Base-by-base conservation (phyloP, 2,329 filamentous ascomycete genomes). In the Fusarium abutilonis region DNA sequence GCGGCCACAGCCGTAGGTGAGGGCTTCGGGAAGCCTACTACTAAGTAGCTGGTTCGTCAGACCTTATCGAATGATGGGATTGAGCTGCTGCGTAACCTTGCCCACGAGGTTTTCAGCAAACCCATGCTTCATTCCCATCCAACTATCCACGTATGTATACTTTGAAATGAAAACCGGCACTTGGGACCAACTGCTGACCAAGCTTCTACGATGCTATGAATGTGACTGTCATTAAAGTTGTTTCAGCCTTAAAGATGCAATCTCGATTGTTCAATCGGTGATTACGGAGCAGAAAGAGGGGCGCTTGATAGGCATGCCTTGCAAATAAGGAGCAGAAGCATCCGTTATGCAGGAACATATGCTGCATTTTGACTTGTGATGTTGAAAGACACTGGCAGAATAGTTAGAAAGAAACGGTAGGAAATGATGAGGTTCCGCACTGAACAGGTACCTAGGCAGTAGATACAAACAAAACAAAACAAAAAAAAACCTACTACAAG, bases 201-300 rank as follows among this genome's bases (percentile, higher is more conserved):
- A 26, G 17, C 19, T 38, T 48, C 13, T 50, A 44, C 31, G 38
- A 15, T 45, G 23, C 23, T 26, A 26, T 40, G 42, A 35, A 39
- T 48, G 10, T 32, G 21, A 36, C 35, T 23, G 10, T 26, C 13
- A 42, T 52, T 44, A 43, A 26, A 45, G 26, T 55, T 48, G 52
- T 66, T 65, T 64, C 62, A 66, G 49, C 62, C 57, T 63, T 55
- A 29, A 49, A 49, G 23, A 55, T 55, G 39, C 36, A 65, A 61
- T 61, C 51, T 64, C 56, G 60, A 64, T 64, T 65, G 47, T 39
- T 36, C 4, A 38, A 23, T 48, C 31, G 26, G 42, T 52, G 36
- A 58, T 59, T 53, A 53, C 46, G 42, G 53, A 58, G 34, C 41
- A 32, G 19, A 26, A n/a, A 52, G 51, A 45, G 39, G 40, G 39